phyloP scores from a whole-genome alignment of 495 filamentous ascomycete species.

The Parmelia sp. region DNA sequence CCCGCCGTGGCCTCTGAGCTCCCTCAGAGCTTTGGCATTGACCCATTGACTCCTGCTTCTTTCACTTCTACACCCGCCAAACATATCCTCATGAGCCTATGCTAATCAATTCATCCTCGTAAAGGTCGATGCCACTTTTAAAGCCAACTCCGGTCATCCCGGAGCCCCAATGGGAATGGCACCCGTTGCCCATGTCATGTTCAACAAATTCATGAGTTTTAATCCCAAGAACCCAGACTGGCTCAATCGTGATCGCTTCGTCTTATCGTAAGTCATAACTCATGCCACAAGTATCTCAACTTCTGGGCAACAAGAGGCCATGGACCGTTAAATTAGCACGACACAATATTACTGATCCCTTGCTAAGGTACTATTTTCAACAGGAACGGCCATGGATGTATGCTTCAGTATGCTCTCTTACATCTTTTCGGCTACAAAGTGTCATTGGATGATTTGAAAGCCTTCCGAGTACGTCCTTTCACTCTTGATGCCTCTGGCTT shows the following conservation, averaged over 20 bases:
- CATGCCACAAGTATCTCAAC: neutral
- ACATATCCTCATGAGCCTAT: neutral
- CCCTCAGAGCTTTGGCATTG: neutral
- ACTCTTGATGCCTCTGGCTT: neutral
- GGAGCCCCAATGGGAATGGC: slow-evolving; percentile 99
- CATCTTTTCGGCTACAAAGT: slow-evolving; percentile 91
- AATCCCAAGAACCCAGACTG: slow-evolving; percentile 98
- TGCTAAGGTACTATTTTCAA: slow-evolving; percentile 10
- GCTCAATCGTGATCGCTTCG: slow-evolving; percentile 95
- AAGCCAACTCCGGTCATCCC: slow-evolving; percentile 96
- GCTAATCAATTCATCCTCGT: slow-evolving; percentile 20
- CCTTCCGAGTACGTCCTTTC: slow-evolving; percentile 71
- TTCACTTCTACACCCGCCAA: slow-evolving; percentile 28
- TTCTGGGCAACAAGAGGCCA: neutral
- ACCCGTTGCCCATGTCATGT: slow-evolving; percentile 93
- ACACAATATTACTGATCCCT: neutral
- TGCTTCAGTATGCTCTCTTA: slow-evolving; percentile 98
- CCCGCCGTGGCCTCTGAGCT: slow-evolving; percentile 4
- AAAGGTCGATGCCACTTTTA: slow-evolving; percentile 94
- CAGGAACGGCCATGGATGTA: slow-evolving; percentile 97
- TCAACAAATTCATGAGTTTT: slow-evolving; percentile 98
- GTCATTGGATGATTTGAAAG: slow-evolving; percentile 84
- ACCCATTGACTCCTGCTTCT: neutral
- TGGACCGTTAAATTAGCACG: neutral
- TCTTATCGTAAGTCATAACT: slow-evolving; percentile 81